Percentiles rank a stretch among this genome's conserved stretches.
phyloP scores from a whole-genome alignment of 495 filamentous ascomycete genomes.

The Penicillium nucicola region DNA sequence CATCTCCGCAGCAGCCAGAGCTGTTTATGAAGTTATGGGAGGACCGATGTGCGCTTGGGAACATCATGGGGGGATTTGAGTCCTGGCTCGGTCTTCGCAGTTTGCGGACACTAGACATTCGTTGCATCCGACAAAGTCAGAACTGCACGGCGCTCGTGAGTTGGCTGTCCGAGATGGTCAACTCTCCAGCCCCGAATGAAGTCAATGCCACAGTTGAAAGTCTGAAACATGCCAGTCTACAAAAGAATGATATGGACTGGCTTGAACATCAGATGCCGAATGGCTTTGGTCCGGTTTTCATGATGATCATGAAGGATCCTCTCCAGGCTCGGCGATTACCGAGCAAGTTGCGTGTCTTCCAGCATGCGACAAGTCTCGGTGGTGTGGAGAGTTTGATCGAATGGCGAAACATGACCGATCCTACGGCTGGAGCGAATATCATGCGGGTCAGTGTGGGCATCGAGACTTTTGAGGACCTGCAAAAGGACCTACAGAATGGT shows the following conservation, averaged over 20 bases:
- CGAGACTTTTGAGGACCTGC: constrained; percentile 76
- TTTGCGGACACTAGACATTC: constrained; percentile 74
- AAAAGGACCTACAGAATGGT: constrained; percentile 64
- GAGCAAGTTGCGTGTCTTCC: constrained; percentile 72
- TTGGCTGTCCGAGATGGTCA: constrained; percentile 52
- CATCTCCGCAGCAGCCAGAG: constrained; percentile 36
- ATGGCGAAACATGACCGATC: constrained; percentile 69
- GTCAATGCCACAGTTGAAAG: constrained; percentile 48
- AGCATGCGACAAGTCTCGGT: constrained; percentile 87
- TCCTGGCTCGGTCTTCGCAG: constrained; percentile 82
- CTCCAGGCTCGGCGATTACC: constrained; percentile 63
- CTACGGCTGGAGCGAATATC: constrained; percentile 60
- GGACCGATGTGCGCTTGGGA: constrained; percentile 68
- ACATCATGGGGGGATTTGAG: constrained; percentile 81
- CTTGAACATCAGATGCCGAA: constrained; percentile 80
- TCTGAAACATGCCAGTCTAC: constrained; percentile 70
- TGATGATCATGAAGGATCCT: constrained; percentile 56
- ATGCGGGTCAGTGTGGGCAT: constrained; percentile 77
- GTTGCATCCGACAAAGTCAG: constrained; percentile 65
- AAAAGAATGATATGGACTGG: constrained; percentile 62
- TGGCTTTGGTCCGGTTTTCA: constrained; percentile 82
- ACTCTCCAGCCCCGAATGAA: constrained; percentile 28
- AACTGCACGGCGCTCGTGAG: constrained; percentile 64
- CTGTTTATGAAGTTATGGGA: constrained; percentile 50
- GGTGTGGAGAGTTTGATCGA: constrained; percentile 84